Evolutionary conservation across 768 basidiomycete genomes (phyloP), one percentile per base, ranked within the genome.

Genomic region (Pleurotus eryngii): DNA sequence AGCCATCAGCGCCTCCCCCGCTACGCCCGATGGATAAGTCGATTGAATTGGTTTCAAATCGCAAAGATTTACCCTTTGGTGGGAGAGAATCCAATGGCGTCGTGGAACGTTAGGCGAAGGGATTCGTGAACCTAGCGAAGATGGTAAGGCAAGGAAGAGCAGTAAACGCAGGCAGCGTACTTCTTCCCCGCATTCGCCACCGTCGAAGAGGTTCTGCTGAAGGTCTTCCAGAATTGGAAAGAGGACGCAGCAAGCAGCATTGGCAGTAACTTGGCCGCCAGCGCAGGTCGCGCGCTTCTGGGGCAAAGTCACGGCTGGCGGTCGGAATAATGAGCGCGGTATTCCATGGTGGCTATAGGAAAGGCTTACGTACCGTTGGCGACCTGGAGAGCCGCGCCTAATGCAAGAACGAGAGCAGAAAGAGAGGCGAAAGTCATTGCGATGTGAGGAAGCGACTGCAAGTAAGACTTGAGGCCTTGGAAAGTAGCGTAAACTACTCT

Each of bases 1-100:
- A 81, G 35, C 80, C 82, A 58, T 83, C 81, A 48, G 76, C 74
- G 17, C 76, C 76, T 62, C 76, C 75, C 49, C 75, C 73, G 57
- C 74, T 76, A 46, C 24, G 40, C 35, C 17, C 14, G 38, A 37
- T 51, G 57, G 27, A 46, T 22, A 17, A 27, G 43, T 37, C 51
- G 2, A 46, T 38, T n/a, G 48, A 26, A 46, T 7, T 26, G 12
- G 11, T 4, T n/a, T 12, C 18, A n/a, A n/a, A 14, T 14, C 37
- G 7, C 18, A n/a, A 27, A 12, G 8, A 64, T 66, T 43, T 55
- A 73, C 72, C 72, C 70, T n/a, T 61, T 46, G 38, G 65, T 67
- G 1, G 61, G 63, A 9, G 76, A 78, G 59, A 76, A 74, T 11
- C 73, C 77, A 57, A 78, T 77, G 18, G 76, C 74, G 56, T 77